Conservation (phyloP, 345 rosid species). For the Syzygium oleosum region DNA sequence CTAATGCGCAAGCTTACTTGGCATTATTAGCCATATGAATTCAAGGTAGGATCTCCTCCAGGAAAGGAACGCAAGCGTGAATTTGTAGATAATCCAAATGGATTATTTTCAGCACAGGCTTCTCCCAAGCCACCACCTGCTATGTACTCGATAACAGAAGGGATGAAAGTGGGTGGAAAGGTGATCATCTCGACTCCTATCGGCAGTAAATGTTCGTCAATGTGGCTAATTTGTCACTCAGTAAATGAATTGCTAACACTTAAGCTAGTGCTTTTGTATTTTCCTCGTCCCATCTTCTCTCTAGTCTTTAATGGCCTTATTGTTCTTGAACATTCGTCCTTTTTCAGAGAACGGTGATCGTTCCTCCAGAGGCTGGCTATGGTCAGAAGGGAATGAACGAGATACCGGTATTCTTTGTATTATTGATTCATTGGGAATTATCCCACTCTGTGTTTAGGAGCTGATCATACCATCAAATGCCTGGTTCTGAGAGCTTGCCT, state of each 20-base stretch:
- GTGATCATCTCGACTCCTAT: conserved; percentile 13
- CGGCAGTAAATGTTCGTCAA: not conserved
- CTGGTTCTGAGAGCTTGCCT: not conserved
- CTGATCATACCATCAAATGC: not conserved
- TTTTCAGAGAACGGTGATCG: conserved; percentile 76
- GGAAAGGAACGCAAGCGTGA: conserved; percentile 89
- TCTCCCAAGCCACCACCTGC: conserved; percentile 98
- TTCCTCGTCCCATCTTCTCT: not conserved
- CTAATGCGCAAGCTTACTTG: not conserved
- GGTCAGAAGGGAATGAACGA: conserved; percentile 84
- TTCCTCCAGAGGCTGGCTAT: conserved; percentile 81
- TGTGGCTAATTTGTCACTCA: not conserved
- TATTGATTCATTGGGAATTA: not conserved
- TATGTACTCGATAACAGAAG: conserved; percentile 64
- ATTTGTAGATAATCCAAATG: conserved; percentile 85
- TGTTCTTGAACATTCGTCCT: not conserved
- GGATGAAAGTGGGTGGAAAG: conserved; percentile 95
- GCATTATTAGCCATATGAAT: conserved; percentile 64
- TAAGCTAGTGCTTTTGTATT: not conserved
- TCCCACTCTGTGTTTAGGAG: not conserved
- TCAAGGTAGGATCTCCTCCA: conserved; percentile 76
- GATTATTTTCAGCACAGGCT: conserved; percentile 91
- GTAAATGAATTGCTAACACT: not conserved
- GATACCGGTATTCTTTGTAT: conserved; percentile 50
- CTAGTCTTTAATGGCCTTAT: not conserved